Base-by-base conservation (phyloP, 331 rosid genomes). In the Quercus tomentella region DNA sequence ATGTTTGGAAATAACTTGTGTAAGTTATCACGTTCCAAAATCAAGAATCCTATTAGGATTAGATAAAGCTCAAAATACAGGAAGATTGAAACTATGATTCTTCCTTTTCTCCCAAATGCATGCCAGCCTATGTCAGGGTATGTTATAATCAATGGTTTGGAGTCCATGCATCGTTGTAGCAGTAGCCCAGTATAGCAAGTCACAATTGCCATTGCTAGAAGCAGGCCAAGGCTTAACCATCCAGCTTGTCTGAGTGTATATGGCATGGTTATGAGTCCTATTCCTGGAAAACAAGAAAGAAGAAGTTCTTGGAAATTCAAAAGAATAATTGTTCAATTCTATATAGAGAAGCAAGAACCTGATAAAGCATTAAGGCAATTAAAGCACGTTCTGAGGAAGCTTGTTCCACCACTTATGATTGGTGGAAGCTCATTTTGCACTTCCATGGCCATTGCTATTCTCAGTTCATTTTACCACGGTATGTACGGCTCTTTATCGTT, bases 11-110 rank as follows among this genome's bases (percentile, higher is more conserved):
- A 74, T 52, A 80, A 56, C 33, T 18, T 63, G 21, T 35, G 30
- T 3, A 80, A 25, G 56, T 80, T 80, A 56, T 80, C 83, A 7
- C 75, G 69, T 62, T 66, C 79, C 54, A 72, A 26, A 9, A 80
- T 74, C 16, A 80, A 41, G 15, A 65, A 73, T 15, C 83, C 78
- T 1, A 56, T 55, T 54, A 79, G 30, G 25, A 49, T 55, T 33
- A 79, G 51, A 35, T 72, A 79, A 22, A 79, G 58, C 56, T 79
- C 78, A 31, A 35, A 2, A 41, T 55, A 80, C 23, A 54, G 30
- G 43, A 80, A 23, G 56, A 43, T 33, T 12, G 83, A 65, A 7
- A 74, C 6, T 1, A 55, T 3, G 8, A 37, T 35, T 41, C 61
- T 63, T 26, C 83, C 83, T 7, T 21, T 62, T 0, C 23, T 20